A percentile compares a stretch with the other conserved stretches of the same genome.
phyloP scores from a whole-genome alignment of 176 grass and related monocot species.

The Alopecurus myosuroides region DNA sequence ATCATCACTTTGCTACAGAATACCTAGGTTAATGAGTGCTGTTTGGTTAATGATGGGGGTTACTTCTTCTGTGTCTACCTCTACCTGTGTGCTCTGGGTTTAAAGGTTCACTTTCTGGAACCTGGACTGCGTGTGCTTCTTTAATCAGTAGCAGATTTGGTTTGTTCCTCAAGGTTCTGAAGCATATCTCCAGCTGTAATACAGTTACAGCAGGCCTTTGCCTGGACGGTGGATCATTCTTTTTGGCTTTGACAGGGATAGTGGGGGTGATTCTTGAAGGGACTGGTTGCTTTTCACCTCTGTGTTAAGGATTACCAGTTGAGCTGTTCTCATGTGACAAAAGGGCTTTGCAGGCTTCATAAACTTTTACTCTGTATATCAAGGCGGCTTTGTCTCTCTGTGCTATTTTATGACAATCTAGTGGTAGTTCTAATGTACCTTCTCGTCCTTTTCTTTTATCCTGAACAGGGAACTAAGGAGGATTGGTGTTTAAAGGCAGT shows the following conservation, averaged over 20 bases:
- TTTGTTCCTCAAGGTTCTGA: constrained; percentile 38
- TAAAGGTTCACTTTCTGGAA: constrained; percentile 62
- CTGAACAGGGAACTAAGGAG: constrained; percentile 27
- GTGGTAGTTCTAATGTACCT: constrained; percentile 16
- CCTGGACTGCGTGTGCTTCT: constrained; percentile 25
- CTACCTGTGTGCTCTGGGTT: constrained; percentile 56
- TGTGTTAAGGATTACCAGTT: constrained; percentile 42
- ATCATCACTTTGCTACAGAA: constrained; percentile 42
- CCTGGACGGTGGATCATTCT: constrained; percentile 37
- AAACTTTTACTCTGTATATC: constrained; percentile 23
- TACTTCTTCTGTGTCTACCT: constrained; percentile 27
- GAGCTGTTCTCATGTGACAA: constrained; percentile 39
- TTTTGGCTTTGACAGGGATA: constrained; percentile 31
- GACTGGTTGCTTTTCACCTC: constrained; percentile 46
- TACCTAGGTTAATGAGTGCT: constrained; percentile 18
- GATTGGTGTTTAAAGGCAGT: constrained; percentile 9
- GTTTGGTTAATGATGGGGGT: constrained; percentile 48
- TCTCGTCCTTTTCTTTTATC: constrained; percentile 21
- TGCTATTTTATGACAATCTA: constrained; percentile 14
- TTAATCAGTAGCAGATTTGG: constrained; percentile 38
- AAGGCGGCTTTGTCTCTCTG: background rate
- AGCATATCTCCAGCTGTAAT: constrained; percentile 50
- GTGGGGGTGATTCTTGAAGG: constrained; percentile 38
- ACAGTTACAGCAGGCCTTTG: constrained; percentile 41
- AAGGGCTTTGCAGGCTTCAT: constrained; percentile 39